Evolutionary conservation across 495 filamentous ascomycete species (phyloP).

Genomic region (Lasiosphaeria ovina): DNA sequence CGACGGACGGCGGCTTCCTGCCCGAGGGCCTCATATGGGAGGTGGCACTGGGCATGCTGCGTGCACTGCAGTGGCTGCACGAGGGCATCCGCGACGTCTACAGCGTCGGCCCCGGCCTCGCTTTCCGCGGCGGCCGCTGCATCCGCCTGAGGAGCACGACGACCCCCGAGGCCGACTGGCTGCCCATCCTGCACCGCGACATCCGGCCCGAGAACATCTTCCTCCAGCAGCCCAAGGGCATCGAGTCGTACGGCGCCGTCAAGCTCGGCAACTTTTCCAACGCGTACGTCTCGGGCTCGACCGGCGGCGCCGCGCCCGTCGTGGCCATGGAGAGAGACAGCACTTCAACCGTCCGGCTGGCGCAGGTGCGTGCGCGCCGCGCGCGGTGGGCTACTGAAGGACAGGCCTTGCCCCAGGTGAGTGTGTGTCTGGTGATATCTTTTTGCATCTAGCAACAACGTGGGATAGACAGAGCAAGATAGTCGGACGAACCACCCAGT

Average conservation of each 20-base stretch:
- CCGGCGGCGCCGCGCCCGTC: conserved; percentile 6
- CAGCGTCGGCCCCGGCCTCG: neutral
- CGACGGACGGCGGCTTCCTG: conserved; percentile 23
- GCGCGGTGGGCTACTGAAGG: too few relatives aligned
- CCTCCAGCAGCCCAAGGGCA: conserved; percentile 40
- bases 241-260: conserved; percentile 47
- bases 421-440: too few relatives aligned
- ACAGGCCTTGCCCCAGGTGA: neutral
- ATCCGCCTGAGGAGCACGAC: conserved; percentile 7
- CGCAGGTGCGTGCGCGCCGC: too few relatives aligned
- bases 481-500: conserved; percentile 11
- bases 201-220: conserved; percentile 44
- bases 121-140: neutral
- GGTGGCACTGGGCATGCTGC: conserved; percentile 37
- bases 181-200: conserved; percentile 45
- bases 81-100: conserved; percentile 33
- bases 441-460: too few relatives aligned
- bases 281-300: conserved; percentile 33
- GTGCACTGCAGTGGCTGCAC: conserved; percentile 44
- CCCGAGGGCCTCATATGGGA: conserved; percentile 48
- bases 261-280: conserved; percentile 46
- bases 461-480: neutral
- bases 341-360: too few relatives aligned
- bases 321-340: conserved; percentile 3
- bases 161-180: conserved; percentile 37